A percentile compares a stretch with the other conserved stretches of the same genome.
Conservation (phyloP, 2,329 filamentous ascomycete species). For the Trichoderma oligosporum region DNA sequence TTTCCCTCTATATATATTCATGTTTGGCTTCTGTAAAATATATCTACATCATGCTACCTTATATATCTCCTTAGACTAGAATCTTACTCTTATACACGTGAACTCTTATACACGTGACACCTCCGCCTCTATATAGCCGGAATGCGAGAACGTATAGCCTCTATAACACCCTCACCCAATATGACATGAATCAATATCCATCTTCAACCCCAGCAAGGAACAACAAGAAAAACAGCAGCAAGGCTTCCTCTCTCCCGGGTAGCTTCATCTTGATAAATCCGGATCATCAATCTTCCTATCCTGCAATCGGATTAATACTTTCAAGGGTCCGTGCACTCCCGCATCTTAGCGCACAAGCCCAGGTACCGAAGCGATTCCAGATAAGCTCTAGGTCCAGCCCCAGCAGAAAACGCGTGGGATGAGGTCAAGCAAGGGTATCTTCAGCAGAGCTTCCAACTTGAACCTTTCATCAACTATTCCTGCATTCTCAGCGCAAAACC, state of each 20-base stretch:
- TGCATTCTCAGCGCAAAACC: neutral
- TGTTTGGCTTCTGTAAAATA: no score
- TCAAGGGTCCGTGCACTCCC: slow-evolving; percentile 15
- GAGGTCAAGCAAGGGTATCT: slow-evolving; percentile 15
- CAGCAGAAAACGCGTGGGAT: slow-evolving; percentile 18
- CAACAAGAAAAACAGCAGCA: no score
- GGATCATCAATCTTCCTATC: neutral
- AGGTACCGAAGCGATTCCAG: slow-evolving; percentile 19
- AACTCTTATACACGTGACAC: no score
- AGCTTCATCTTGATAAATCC: neutral
- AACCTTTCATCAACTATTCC: neutral
- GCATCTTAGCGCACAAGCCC: slow-evolving; percentile 18
- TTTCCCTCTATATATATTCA: no score
- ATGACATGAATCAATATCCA: no score
- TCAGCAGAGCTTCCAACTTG: neutral
- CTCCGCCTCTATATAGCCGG: no score
- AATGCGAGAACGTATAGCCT: no score
- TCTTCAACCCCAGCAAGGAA: no score
- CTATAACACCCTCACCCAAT: no score
- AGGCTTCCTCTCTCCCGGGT: neutral
- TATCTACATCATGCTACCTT: no score
- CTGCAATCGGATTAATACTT: slow-evolving; percentile 8
- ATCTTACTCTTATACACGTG: no score
- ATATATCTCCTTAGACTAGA: no score
- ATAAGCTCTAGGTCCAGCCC: slow-evolving; percentile 2